Conservation (phyloP, 306 rosid genomes). For the Styphnolobium japonicum region DNA sequence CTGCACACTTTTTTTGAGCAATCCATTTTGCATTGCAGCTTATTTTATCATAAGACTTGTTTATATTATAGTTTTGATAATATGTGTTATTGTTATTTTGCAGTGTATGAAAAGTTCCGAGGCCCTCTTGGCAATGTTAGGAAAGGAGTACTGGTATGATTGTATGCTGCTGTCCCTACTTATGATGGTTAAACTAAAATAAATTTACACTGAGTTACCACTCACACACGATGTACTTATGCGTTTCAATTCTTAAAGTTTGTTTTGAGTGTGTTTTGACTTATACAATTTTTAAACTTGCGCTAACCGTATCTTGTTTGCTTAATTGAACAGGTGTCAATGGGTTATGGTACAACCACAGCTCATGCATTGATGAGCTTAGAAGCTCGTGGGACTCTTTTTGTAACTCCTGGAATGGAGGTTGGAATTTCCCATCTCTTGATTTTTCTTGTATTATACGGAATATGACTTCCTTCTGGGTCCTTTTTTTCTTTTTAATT, state of each 20-base stretch:
- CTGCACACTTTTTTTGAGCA: background rate
- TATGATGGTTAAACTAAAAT: slow-evolving; percentile 2
- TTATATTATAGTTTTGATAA: background rate
- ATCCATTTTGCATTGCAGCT: slow-evolving; percentile 1
- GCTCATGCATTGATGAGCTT: slow-evolving; percentile 79
- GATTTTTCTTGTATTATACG: slow-evolving; percentile 4
- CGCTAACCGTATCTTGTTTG: background rate
- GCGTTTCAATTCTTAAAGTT: slow-evolving; percentile 13
- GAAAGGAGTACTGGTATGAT: slow-evolving; percentile 93
- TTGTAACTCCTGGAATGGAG: slow-evolving; percentile 93
- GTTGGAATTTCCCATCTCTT: slow-evolving; percentile 40
- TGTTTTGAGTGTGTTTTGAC: background rate
- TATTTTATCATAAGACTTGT: background rate
- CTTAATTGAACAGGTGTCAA: slow-evolving; percentile 63
- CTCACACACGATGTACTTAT: background rate
- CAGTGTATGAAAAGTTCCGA: slow-evolving; percentile 83
- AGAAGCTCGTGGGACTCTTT: slow-evolving; percentile 95
- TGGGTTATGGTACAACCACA: slow-evolving; percentile 86
- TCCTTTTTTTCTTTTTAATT: background rate
- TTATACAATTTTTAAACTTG: background rate
- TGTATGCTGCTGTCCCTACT: slow-evolving; percentile 21
- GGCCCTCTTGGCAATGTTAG: slow-evolving; percentile 97
- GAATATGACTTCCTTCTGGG: slow-evolving; percentile 4
- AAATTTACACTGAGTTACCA: background rate
- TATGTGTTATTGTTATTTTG: slow-evolving; percentile 17